A percentile compares a stretch with the other conserved stretches of the same genome.
Conservation (phyloP, 202 grass and related monocot species). For the Dendrocalamus latiflorus region DNA sequence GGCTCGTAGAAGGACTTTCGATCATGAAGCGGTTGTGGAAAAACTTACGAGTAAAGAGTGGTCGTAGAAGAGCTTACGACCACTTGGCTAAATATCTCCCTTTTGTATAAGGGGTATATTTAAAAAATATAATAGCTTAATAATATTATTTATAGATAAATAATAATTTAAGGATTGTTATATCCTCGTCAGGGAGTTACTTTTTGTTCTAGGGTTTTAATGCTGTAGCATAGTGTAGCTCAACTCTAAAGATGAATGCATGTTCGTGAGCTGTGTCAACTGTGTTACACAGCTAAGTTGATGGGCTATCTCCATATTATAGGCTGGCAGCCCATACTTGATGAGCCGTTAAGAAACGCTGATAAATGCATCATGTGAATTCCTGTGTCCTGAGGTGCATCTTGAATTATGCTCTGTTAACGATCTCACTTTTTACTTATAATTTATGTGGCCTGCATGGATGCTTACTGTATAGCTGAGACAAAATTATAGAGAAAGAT, state of each 20-base stretch:
- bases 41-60: too few species aligned
- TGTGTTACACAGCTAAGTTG: conserved; percentile 21
- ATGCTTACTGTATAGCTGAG: not conserved
- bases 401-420: conserved; percentile 1
- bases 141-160: too few species aligned
- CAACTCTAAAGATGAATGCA: conserved; percentile 17
- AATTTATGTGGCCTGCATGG: not conserved
- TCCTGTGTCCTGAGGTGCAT: not conserved
- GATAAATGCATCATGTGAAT: conserved; percentile 21
- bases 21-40: too few species aligned
- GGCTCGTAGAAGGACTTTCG: too few species aligned
- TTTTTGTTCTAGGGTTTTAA: conserved; percentile 8
- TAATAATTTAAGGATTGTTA: too few species aligned
- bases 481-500: not conserved
- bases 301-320: conserved; percentile 17
- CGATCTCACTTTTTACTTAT: not conserved
- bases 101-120: too few species aligned
- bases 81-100: too few species aligned
- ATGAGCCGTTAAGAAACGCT: not conserved
- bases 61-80: too few species aligned
- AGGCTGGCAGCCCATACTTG: not conserved
- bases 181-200: too few species aligned
- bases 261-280: conserved; percentile 2
- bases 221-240: not conserved
- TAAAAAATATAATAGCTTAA: too few species aligned